Evolutionary conservation across 495 filamentous ascomycete species (phyloP).

Genomic region (Daldinia grandis): DNA sequence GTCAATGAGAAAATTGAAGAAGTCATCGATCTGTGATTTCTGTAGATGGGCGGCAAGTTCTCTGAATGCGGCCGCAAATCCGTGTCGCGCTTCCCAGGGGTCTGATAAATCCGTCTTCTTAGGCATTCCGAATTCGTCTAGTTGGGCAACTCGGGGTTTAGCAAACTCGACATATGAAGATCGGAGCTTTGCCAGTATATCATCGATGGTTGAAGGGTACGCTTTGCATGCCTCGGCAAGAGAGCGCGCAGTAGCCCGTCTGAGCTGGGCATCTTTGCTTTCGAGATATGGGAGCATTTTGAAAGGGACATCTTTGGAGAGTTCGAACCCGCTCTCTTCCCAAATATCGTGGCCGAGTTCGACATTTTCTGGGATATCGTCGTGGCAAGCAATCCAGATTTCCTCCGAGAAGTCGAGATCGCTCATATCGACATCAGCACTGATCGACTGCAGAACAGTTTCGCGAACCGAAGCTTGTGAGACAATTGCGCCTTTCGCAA

Average conservation of each 20-base stretch:
- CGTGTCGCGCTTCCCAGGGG: constrained; percentile 89
- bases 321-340: constrained; percentile 87
- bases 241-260: constrained; percentile 82
- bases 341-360: constrained; percentile 87
- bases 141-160: constrained; percentile 79
- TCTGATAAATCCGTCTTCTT: constrained; percentile 83
- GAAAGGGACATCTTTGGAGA: constrained; percentile 68
- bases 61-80: constrained; percentile 85
- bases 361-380: constrained; percentile 86
- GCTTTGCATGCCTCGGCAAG: constrained; percentile 74
- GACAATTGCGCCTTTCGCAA: constrained; percentile 79
- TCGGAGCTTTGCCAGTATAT: constrained; percentile 69
- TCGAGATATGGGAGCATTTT: constrained; percentile 80
- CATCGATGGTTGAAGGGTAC: constrained; percentile 55
- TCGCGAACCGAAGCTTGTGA: constrained; percentile 80
- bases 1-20: constrained; percentile 85
- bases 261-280: constrained; percentile 77
- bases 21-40: constrained; percentile 71
- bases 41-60: constrained; percentile 76
- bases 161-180: constrained; percentile 76
- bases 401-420: constrained; percentile 86
- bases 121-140: constrained; percentile 93
- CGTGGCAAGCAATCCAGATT: constrained; percentile 92
- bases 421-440: constrained; percentile 88
- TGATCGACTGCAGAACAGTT: constrained; percentile 89